Base-by-base conservation (phyloP, 1,284 basidiomycete species). In the Mycena sp. region DNA sequence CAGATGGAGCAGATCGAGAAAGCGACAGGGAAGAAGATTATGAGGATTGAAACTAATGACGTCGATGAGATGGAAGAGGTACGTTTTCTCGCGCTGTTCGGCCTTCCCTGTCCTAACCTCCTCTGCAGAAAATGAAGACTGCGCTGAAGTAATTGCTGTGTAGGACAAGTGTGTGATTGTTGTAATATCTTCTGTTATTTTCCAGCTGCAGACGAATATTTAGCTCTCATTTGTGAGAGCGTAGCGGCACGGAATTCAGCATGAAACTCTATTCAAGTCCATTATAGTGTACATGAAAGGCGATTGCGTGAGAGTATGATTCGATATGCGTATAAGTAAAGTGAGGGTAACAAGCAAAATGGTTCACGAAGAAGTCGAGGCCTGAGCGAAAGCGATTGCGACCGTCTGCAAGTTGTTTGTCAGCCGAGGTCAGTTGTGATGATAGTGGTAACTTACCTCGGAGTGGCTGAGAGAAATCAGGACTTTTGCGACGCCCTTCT, bases 401-500 rank as follows among this genome's bases (percentile, higher is more conserved):
- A 91, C 87, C 67, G 86, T 92, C 89, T 92, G 63, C 19, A 57
- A 56, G 44, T 4, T 52, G 58, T 9, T 9, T 11, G 19, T 51
- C 64, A 53, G 62, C 74, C 46, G 77, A 60, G 65, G 21, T 35
- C 40, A 64, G 55, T 10, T 19, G 23, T 19, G 40, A 23, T 17
- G 28, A 17, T 26, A 37, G 4, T 21, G 43, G 28, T 44, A 43
- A 83, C 89, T 69, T 73, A 93, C 91, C 80, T 94, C 92, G 62
- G 92, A 94, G 82, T 99, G 97, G 71, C 93, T 95, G 71, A 99
- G 83, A 35, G 95, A 98, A 63, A 99, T 82, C 70, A 92, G 82
- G 70, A 97, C 85, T 70, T 85, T 87, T 49, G 84, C 85, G 76
- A 98, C 85, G 48, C 89, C 90, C 81, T 92, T 94, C 54, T 80